phyloP scores from a whole-genome alignment of 805 yeast genomes.

The Ogataea philodendri region DNA sequence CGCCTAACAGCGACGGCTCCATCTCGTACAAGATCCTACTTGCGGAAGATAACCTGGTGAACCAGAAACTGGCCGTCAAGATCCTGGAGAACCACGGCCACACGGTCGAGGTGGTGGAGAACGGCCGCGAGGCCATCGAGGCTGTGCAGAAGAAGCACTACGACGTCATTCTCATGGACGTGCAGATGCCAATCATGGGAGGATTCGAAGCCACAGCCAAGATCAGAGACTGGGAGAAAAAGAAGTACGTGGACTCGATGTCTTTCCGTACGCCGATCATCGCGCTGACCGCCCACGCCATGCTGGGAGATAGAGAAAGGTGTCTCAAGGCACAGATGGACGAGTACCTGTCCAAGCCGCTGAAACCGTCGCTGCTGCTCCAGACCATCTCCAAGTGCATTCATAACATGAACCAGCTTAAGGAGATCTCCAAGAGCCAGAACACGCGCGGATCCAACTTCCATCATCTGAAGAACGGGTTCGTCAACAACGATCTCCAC shows the following conservation, averaged over 20 bases:
- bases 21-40: conserved; percentile 69
- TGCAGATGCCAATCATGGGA: conserved; percentile 95
- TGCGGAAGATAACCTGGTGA: conserved; percentile 86
- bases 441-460: conserved; percentile 45
- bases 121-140: conserved; percentile 79
- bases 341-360: conserved; percentile 83
- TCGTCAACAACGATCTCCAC: conserved; percentile 17
- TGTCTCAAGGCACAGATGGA: conserved; percentile 90
- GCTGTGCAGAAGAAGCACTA: conserved; percentile 65
- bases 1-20: conserved; percentile 76
- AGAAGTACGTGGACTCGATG: conserved; percentile 67
- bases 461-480: conserved; percentile 25
- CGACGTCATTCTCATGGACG: conserved; percentile 89
- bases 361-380: conserved; percentile 76
- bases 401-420: conserved; percentile 62
- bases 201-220: conserved; percentile 89
- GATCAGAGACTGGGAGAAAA: conserved; percentile 85
- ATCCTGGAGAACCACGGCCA: conserved; percentile 86
- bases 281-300: conserved; percentile 90
- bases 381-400: conserved; percentile 86
- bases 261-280: conserved; percentile 81
- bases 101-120: conserved; percentile 78
- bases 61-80: conserved; percentile 82
- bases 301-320: conserved; percentile 88
- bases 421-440: conserved; percentile 48